These are phyloP conservation scores for Tremellales sp. DNA, from an alignment of 1,284 basidiomycete genomes.

Conservation along the genomic window DNA sequence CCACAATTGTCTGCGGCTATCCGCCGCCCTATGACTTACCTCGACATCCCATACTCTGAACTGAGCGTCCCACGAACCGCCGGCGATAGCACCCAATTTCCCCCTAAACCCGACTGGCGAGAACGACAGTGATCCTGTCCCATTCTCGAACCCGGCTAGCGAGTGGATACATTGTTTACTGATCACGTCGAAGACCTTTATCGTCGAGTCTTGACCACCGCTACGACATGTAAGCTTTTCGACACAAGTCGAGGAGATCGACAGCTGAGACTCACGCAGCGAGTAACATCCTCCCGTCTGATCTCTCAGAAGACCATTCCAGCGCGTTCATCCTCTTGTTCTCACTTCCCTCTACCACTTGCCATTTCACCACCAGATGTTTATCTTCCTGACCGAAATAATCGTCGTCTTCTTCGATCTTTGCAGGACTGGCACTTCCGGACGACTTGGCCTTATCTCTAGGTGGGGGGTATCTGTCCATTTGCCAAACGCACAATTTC, in stretches of 20 bases:
- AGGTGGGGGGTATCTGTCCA: constrained; percentile 33
- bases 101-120: constrained; percentile 23
- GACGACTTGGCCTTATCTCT: constrained; percentile 8
- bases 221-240: too few species aligned
- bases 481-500: constrained; percentile 36
- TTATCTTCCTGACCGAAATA: constrained; percentile 8
- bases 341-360: constrained; percentile 33
- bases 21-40: constrained; percentile 19
- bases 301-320: constrained; percentile 34
- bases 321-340: constrained; percentile 42
- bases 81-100: constrained; percentile 28
- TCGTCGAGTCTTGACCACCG: constrained; percentile 41
- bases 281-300: constrained; percentile 30
- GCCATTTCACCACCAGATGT: background rate
- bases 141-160: constrained; percentile 31
- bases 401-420: constrained; percentile 11
- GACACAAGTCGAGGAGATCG: too few species aligned
- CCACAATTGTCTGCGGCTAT: background rate
- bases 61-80: constrained; percentile 39
- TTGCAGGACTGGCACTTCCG: constrained; percentile 3
- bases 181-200: constrained; percentile 38
- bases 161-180: constrained; percentile 31
- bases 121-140: constrained; percentile 39
- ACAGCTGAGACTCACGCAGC: constrained; percentile 44
- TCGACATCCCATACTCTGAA: constrained; percentile 38